phyloP scores from a whole-genome alignment of 2,329 filamentous ascomycete species.

The Ophiostoma fasciatum region DNA sequence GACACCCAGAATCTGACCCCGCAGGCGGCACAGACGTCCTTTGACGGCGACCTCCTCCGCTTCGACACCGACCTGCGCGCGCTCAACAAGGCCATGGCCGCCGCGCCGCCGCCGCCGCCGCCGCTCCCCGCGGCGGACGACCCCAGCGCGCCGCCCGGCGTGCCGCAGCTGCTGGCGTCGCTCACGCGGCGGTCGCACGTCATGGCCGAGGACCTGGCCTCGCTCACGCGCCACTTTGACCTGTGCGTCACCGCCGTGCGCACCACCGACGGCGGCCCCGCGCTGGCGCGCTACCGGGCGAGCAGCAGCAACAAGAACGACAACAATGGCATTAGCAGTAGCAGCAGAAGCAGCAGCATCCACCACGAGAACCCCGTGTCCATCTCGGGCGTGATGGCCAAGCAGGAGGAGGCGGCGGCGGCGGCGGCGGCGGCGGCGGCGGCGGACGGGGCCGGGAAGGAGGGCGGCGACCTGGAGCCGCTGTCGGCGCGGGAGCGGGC shows the following conservation, averaged over 20 bases:
- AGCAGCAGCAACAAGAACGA: slow-evolving; percentile 20
- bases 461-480: slow-evolving; percentile 47
- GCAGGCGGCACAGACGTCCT: slow-evolving; percentile 50
- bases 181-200: slow-evolving; percentile 63
- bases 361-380: slow-evolving; percentile 35
- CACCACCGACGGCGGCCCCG: slow-evolving; percentile 70
- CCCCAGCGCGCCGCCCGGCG: slow-evolving; percentile 8
- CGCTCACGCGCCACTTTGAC: slow-evolving; percentile 78
- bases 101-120: slow-evolving; percentile 20
- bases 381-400: slow-evolving; percentile 50
- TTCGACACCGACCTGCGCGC: slow-evolving; percentile 62
- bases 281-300: slow-evolving; percentile 50
- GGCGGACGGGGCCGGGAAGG: too few species aligned
- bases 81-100: slow-evolving; percentile 43
- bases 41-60: slow-evolving; percentile 58
- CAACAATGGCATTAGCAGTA: not conserved
- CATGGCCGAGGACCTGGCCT: slow-evolving; percentile 69
- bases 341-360: slow-evolving; percentile 31
- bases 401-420: slow-evolving; percentile 30
- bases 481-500: slow-evolving; percentile 60
- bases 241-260: slow-evolving; percentile 83
- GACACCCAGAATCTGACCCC: not conserved
- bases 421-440: not conserved
- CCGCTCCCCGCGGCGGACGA: slow-evolving; percentile 11
- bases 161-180: slow-evolving; percentile 40